Evolutionary conservation across 2,329 filamentous ascomycete species (phyloP), one percentile per base, ranked within the genome.

Genomic region (Aspergillus arachidicola): DNA sequence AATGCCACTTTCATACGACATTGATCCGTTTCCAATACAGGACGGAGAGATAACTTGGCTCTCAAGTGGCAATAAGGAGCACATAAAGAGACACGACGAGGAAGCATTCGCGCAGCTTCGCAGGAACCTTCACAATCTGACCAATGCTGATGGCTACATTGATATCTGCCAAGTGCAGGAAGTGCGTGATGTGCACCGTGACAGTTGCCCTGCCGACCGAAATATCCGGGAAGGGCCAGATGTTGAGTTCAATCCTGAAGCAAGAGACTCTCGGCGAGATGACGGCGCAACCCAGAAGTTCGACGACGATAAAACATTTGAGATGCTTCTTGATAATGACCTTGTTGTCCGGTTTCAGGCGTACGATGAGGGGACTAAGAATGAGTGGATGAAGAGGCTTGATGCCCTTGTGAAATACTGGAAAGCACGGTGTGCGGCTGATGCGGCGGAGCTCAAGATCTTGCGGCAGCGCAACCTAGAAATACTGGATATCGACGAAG

Each of bases 101-200:
- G 84, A 87, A 69, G 88, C 88, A 1, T 83, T 82, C 57, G 83
- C 86, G 43, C 87, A 90, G 70, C 80, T 82, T 2, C 79, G 85
- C 64, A 82, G 89, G 46, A 87, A 87, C 68, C 76, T 84, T 34
- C 81, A 86, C 66, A 87, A 88, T 59, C 74, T 90, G 55, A 75
- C 83, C 56, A 79, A 85, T 62, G 80, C 86, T n/a, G 86, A 91
- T 64, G 86, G 88, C 10, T 87, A 88, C 72, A 84, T 91, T 71
- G 83, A 91, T 72, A 75, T 91, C 41, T 84, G 83, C 62, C 81
- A 84, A 63, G 83, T 90, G 14, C 74, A 78, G 12, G 82, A 85
- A 67, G 85, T 90, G 16, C 84, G 87, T n/a, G 79, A 83, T 64
- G 82, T 87, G 28, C 76, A 78, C 46, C 78, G 80, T 53, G 84